Evolutionary conservation across 805 yeast species (phyloP).

Genomic region (Tetrapisispora taiwanensis): DNA sequence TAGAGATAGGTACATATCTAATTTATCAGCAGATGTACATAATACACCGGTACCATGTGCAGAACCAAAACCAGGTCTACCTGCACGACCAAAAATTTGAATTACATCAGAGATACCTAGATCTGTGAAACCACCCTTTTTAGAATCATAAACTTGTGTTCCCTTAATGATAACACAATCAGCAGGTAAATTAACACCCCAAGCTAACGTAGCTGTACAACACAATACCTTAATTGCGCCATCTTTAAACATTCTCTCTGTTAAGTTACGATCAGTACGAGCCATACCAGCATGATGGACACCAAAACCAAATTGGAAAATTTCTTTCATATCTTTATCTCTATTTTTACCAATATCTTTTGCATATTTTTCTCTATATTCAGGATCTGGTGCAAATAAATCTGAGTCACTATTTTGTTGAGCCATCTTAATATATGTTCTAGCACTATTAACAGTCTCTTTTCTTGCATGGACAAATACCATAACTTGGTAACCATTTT

Average conservation of each 20-base stretch:
- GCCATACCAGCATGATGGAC: conserved; percentile 97
- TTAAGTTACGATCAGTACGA: conserved; percentile 77
- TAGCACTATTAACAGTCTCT: conserved; percentile 80
- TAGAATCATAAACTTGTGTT: conserved; percentile 89
- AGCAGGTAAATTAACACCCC: conserved; percentile 99
- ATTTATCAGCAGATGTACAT: conserved; percentile 68
- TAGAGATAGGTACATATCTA: conserved; percentile 82
- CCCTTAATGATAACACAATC: conserved; percentile 96
- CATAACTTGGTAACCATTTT: conserved; percentile 82
- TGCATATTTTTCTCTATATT: conserved; percentile 31
- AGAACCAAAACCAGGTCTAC: conserved; percentile 89
- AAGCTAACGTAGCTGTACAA: conserved; percentile 95
- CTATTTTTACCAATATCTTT: conserved; percentile 64
- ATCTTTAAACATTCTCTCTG: conserved; percentile 74
- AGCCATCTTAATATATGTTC: conserved; percentile 60
- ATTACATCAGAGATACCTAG: conserved; percentile 93
- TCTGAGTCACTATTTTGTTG: conserved; percentile 46
- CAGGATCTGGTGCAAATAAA: conserved; percentile 26
- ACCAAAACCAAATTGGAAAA: conserved; percentile 77
- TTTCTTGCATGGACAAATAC: conserved; percentile 92
- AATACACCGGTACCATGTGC: conserved; percentile 85
- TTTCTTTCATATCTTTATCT: conserved; percentile 70
- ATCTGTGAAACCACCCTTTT: conserved; percentile 89
- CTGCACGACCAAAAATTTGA: conserved; percentile 98
- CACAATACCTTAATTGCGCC: conserved; percentile 86